Conservation (phyloP, 345 rosid species). For the Eucalyptus camaldulensis region DNA sequence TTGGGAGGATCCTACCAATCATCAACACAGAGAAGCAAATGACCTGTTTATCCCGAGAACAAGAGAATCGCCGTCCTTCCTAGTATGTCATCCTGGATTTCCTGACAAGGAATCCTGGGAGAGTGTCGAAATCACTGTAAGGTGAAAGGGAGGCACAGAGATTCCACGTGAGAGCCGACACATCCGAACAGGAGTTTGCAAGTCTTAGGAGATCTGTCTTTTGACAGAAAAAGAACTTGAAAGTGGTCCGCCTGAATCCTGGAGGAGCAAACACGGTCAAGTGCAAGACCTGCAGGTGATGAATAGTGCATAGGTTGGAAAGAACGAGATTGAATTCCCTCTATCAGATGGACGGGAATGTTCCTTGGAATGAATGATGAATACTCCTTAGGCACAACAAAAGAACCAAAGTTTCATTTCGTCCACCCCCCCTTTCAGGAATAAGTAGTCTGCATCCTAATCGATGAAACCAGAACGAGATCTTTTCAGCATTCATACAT, state of each 20-base stretch:
- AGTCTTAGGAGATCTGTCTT: not conserved
- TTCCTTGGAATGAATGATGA: not conserved
- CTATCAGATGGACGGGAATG: not conserved
- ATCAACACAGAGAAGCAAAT: not conserved
- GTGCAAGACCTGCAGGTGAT: not conserved
- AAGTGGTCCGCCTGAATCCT: not conserved
- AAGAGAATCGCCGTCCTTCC: not conserved
- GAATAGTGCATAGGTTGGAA: not conserved
- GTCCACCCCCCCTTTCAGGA: not conserved
- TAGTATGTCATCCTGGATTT: not conserved
- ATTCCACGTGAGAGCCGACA: not conserved
- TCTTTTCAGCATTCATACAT: not conserved
- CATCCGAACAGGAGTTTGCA: not conserved
- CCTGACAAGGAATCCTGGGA: not conserved
- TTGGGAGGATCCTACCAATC: not conserved
- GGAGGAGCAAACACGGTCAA: not conserved
- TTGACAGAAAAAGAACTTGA: not conserved
- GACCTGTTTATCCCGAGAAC: rapidly evolving
- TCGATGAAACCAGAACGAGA: not conserved
- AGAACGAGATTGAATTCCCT: rapidly evolving
- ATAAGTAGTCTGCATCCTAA: not conserved
- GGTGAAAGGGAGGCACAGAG: not conserved
- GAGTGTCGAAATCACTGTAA: not conserved
- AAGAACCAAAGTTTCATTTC: not conserved
- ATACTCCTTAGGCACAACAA: not conserved